Evolutionary conservation across 331 rosid genomes (phyloP).

Genomic region (Telfairia occidentalis): DNA sequence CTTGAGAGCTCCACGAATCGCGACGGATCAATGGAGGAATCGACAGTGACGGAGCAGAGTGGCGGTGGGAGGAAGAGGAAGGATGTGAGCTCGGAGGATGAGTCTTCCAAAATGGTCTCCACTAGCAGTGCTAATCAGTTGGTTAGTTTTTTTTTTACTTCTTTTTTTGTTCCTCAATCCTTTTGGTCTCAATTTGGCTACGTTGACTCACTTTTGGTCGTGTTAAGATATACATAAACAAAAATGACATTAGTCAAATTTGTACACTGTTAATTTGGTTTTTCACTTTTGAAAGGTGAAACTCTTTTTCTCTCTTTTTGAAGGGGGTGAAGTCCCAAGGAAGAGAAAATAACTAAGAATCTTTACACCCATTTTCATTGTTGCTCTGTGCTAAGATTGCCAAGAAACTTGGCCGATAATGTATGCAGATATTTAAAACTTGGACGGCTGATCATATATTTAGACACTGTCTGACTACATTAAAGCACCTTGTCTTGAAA

Average conservation of each 20-base stretch:
- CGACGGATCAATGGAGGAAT: conserved; percentile 54
- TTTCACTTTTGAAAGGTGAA: not conserved
- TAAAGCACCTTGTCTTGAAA: not conserved
- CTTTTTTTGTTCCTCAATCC: conserved; percentile 4
- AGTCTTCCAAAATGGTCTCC: conserved; percentile 56
- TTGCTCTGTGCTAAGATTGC: not conserved
- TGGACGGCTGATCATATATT: not conserved
- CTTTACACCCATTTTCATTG: not conserved
- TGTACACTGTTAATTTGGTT: not conserved
- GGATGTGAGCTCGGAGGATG: conserved; percentile 50
- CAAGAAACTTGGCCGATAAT: not conserved
- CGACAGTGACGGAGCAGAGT: conserved; percentile 57
- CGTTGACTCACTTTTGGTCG: not conserved
- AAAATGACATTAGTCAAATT: not conserved
- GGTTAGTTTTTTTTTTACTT: conserved; percentile 28
- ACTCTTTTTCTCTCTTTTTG: not conserved
- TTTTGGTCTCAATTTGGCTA: not conserved
- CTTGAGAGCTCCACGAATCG: conserved; percentile 30
- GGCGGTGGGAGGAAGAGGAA: conserved; percentile 49
- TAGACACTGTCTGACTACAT: not conserved
- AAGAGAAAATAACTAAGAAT: not conserved
- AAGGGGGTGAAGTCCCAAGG: not conserved
- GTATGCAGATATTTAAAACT: not conserved
- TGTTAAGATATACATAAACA: not conserved
- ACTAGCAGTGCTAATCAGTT: conserved; percentile 39